These are phyloP conservation scores for Diaporthe amygdali DNA, from an alignment of 2,329 filamentous ascomycete species.

Conservation along the genomic window DNA sequence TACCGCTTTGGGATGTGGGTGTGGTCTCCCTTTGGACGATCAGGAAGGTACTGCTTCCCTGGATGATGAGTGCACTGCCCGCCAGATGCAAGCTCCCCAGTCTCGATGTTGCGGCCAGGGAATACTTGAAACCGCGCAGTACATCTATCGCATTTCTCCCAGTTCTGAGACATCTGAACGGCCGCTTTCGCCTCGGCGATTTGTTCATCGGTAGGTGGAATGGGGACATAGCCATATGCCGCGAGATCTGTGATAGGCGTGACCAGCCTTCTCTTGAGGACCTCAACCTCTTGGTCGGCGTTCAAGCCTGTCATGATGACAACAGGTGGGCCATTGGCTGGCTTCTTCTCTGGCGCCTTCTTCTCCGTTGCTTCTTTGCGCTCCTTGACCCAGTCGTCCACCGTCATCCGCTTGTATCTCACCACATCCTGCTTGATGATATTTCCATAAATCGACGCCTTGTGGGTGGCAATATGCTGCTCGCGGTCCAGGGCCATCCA, in stretches of 20 bases:
- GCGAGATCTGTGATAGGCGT: constrained; percentile 70
- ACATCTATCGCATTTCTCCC: constrained; percentile 90
- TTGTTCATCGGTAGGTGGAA: constrained; percentile 67
- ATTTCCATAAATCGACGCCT: constrained; percentile 77
- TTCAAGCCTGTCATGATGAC: constrained; percentile 74
- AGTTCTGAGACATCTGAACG: constrained; percentile 71
- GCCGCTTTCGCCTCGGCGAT: constrained; percentile 70
- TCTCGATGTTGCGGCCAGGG: constrained; percentile 78
- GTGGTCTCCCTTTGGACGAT: constrained; percentile 60
- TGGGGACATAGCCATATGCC: constrained; percentile 76
- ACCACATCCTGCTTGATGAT: constrained; percentile 83
- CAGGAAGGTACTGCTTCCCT: constrained; percentile 69
- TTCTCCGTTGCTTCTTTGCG: constrained; percentile 45
- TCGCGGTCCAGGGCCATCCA: constrained; percentile 77
- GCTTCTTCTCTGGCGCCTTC: constrained; percentile 37
- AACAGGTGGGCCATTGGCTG: constrained; percentile 45
- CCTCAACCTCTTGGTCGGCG: constrained; percentile 67
- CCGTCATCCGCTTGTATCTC: constrained; percentile 75
- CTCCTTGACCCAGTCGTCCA: constrained; percentile 74
- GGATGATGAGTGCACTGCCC: constrained; percentile 84
- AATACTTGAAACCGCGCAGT: constrained; percentile 88
- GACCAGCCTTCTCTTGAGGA: constrained; percentile 63
- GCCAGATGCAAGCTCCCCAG: constrained; percentile 76
- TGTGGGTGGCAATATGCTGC: constrained; percentile 72
- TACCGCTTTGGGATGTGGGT: constrained; percentile 67